Percentiles rank a stretch among this genome's conserved stretches.
Evolutionary conservation across 768 basidiomycete genomes (phyloP).

Genomic region (Mycena galericulata): DNA sequence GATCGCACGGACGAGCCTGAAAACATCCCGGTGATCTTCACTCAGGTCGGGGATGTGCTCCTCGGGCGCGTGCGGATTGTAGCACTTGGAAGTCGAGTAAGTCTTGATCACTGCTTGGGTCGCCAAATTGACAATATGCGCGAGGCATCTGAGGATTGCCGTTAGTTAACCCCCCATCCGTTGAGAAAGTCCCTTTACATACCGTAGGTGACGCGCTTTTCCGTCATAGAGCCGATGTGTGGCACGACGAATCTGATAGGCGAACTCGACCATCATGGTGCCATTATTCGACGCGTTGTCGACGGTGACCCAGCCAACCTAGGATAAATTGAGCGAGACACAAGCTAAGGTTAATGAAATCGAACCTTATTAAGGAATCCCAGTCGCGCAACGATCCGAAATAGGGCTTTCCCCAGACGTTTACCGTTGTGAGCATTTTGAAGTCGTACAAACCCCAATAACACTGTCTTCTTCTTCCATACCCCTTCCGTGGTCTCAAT

Average conservation of each 20-base stretch:
- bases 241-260: background rate
- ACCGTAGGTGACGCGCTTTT: background rate
- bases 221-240: background rate
- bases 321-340: background rate
- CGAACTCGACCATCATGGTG: background rate
- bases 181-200: background rate
- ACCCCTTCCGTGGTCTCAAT: background rate
- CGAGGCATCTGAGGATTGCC: conserved; percentile 39
- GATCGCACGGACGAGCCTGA: conserved; percentile 26
- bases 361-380: conserved; percentile 47
- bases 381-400: conserved; percentile 43
- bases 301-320: too few relatives aligned
- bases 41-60: conserved; percentile 24
- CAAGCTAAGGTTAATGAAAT: background rate
- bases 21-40: conserved; percentile 37
- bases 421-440: conserved; percentile 47
- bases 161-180: background rate
- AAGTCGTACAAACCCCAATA: background rate
- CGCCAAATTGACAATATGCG: conserved; percentile 49
- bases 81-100: conserved; percentile 42
- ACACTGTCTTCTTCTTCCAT: background rate
- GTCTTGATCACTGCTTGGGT: conserved; percentile 45
- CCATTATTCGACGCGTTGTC: too few relatives aligned
- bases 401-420: conserved; percentile 53
- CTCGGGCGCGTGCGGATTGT: conserved; percentile 36